Percentiles rank a stretch among this genome's conserved stretches.
phyloP scores from a whole-genome alignment of 2,329 filamentous ascomycete genomes.

The Magnaporthales sp. region DNA sequence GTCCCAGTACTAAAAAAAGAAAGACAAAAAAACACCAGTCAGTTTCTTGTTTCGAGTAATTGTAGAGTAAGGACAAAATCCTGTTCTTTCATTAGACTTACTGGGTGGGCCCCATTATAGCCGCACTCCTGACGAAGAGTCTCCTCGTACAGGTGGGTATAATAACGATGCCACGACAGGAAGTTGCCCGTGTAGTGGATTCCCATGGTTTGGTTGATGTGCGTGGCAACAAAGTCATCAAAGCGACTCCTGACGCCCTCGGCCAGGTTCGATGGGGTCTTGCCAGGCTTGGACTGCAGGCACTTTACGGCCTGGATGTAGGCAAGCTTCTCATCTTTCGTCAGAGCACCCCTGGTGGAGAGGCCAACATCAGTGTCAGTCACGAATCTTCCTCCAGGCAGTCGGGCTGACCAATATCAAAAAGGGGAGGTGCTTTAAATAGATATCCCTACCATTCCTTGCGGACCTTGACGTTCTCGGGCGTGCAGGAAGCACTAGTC shows the following conservation, averaged over 20 bases:
- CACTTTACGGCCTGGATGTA: not conserved
- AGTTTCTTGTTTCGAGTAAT: constrained; percentile 6
- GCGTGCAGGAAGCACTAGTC: not conserved
- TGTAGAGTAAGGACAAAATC: not conserved
- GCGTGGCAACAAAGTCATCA: constrained; percentile 40
- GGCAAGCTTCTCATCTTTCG: not conserved
- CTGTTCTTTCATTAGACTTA: not conserved
- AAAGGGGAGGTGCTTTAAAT: not conserved
- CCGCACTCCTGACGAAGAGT: constrained; percentile 18
- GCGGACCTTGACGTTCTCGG: not conserved
- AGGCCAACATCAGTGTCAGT: not conserved
- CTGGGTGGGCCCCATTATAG: constrained; percentile 24
- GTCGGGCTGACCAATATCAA: not conserved
- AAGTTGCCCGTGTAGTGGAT: constrained; percentile 13
- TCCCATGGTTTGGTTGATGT: constrained; percentile 32
- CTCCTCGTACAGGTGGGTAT: constrained; percentile 30
- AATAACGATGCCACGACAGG: not conserved
- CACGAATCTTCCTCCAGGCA: not conserved
- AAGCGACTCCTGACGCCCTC: constrained; percentile 8
- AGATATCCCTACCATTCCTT: not conserved
- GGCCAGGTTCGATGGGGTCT: not conserved
- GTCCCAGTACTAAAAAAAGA: constrained; percentile 14
- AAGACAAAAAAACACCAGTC: not conserved
- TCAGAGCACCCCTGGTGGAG: not conserved
- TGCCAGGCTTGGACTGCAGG: not conserved